These are phyloP conservation scores for Drosera capensis DNA, from an alignment of 148 eudicot genomes.

Conservation along the genomic window DNA sequence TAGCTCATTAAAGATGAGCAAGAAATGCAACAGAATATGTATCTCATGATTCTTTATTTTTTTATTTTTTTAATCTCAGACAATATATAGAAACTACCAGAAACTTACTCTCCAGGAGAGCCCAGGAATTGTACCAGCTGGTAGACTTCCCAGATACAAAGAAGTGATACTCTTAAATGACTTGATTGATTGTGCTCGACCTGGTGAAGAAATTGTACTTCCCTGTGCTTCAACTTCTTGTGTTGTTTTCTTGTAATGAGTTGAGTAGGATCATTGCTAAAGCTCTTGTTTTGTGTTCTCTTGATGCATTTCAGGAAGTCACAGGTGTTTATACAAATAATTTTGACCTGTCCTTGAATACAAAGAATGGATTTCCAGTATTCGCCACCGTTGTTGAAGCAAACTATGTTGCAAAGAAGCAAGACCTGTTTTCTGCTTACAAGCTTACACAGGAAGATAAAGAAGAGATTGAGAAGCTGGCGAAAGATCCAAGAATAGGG, in stretches of 20 bases:
- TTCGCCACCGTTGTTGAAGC: conserved; percentile 97
- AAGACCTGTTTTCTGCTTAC: conserved; percentile 87
- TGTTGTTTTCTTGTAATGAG: not conserved
- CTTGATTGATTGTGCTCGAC: conserved; percentile 92
- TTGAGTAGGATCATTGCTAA: not conserved
- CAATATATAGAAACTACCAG: conserved; percentile 86
- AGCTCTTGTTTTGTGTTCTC: conserved; percentile 3
- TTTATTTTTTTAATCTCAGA: too few species aligned
- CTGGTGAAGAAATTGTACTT: conserved; percentile 92
- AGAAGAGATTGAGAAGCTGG: conserved; percentile 81
- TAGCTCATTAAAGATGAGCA: not conserved
- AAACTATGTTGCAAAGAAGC: conserved; percentile 83
- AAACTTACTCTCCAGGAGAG: conserved; percentile 95
- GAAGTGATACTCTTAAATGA: conserved; percentile 94
- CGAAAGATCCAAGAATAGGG: conserved; percentile 86
- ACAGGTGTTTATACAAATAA: conserved; percentile 92
- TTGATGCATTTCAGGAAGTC: conserved; percentile 52
- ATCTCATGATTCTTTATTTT: conserved; percentile 11
- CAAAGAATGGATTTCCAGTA: conserved; percentile 93
- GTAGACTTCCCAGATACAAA: conserved; percentile 92
- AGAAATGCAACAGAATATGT: not conserved
- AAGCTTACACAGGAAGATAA: conserved; percentile 91
- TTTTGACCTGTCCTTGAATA: conserved; percentile 77
- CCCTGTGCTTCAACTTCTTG: conserved; percentile 1
- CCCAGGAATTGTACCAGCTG: conserved; percentile 96